Evolutionary conservation across 345 rosid species (phyloP).

Genomic region (Eucalyptus curtisii): DNA sequence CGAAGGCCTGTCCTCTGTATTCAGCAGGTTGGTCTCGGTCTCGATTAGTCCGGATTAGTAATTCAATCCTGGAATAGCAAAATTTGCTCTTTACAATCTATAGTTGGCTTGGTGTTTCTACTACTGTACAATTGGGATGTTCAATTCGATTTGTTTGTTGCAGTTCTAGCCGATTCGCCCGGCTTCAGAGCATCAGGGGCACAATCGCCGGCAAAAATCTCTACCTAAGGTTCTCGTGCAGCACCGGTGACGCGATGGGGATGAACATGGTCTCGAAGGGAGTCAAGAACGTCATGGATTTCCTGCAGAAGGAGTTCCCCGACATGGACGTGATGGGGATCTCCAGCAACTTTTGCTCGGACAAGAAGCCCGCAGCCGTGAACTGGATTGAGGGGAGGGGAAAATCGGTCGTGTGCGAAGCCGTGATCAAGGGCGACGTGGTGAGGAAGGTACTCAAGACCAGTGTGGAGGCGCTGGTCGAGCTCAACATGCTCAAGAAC

Average conservation of each 20-base stretch:
- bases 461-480: constrained; percentile 14
- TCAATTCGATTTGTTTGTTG: not conserved
- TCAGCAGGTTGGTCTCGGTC: constrained; percentile 5
- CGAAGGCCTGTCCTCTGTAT: not conserved
- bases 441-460: constrained; percentile 28
- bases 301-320: constrained; percentile 18
- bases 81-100: not conserved
- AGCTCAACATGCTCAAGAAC: constrained; percentile 36
- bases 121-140: not conserved
- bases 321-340: constrained; percentile 35
- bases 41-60: not conserved
- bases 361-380: constrained; percentile 35
- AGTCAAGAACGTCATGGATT: constrained; percentile 29
- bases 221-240: constrained; percentile 20
- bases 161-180: constrained; percentile 19
- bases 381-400: constrained; percentile 41
- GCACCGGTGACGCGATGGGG: constrained; percentile 43
- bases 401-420: constrained; percentile 32
- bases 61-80: not conserved
- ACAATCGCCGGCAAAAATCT: constrained; percentile 24
- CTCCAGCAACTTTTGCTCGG: constrained; percentile 29
- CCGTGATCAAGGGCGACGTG: constrained; percentile 11
- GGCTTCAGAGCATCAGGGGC: constrained; percentile 14
- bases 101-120: not conserved
- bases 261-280: constrained; percentile 44